These are phyloP conservation scores for Trichomonas vaginalis DNA, from an alignment of 208 protist species.

Conservation along the genomic window DNA sequence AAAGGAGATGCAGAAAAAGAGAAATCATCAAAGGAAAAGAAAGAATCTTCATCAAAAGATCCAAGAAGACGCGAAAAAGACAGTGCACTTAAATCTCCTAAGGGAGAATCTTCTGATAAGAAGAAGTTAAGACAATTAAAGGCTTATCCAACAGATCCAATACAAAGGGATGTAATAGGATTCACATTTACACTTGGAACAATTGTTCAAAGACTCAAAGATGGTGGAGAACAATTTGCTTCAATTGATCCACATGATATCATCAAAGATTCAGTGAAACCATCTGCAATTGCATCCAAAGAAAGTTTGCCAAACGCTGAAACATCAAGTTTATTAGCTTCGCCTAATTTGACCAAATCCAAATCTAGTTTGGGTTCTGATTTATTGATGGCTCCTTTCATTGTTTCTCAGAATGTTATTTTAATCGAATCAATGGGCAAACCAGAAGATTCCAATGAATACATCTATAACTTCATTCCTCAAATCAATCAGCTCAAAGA, in stretches of 20 bases:
- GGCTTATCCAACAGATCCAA: not conserved
- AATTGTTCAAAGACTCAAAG: not conserved
- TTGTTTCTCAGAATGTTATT: not conserved
- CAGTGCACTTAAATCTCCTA: not conserved
- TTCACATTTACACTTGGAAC: not conserved
- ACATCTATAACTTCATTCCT: not conserved
- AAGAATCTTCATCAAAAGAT: not conserved
- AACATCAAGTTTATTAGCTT: not conserved
- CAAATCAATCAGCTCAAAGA: not conserved
- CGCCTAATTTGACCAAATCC: not conserved
- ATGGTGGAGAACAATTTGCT: not conserved
- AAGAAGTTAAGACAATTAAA: not conserved
- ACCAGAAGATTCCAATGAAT: not conserved
- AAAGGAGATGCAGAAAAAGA: not conserved
- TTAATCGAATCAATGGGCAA: not conserved
- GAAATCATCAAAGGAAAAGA: not conserved
- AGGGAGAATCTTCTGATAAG: not conserved
- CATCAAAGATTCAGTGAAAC: not conserved
- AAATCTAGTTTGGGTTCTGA: not conserved
- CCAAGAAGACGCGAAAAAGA: not conserved
- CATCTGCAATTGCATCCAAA: not conserved
- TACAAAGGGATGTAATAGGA: not conserved
- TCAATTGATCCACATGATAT: not conserved
- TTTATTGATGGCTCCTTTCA: not conserved
- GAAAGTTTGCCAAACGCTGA: not conserved